phyloP scores from a whole-genome alignment of 148 eudicot genomes.

The Chenopodium album region DNA sequence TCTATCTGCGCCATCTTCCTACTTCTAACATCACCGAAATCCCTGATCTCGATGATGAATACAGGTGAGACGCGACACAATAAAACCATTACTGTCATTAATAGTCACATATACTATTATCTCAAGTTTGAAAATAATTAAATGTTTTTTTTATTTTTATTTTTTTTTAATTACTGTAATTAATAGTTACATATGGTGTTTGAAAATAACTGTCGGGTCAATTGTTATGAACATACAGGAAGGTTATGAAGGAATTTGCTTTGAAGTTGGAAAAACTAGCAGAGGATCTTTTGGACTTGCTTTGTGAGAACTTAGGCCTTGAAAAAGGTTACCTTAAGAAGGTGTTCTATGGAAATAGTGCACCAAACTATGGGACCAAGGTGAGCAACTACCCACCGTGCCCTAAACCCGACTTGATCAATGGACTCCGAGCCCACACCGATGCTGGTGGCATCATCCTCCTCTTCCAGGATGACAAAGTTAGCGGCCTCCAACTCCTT shows the following conservation, averaged over 20 bases:
- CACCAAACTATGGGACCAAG: constrained; percentile 72
- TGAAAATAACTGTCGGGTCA: background rate
- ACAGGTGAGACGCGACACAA: constrained; percentile 34
- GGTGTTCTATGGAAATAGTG: constrained; percentile 56
- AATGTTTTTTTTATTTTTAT: too few species aligned
- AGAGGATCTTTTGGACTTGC: constrained; percentile 67
- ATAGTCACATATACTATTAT: background rate
- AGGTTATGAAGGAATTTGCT: constrained; percentile 69
- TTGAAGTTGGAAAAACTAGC: constrained; percentile 56
- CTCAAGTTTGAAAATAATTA: background rate
- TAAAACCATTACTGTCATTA: background rate
- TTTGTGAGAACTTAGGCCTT: constrained; percentile 73
- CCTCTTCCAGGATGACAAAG: constrained; percentile 71
- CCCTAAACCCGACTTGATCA: constrained; percentile 68
- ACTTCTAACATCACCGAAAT: constrained; percentile 51
- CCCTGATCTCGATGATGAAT: constrained; percentile 62
- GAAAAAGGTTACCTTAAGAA: constrained; percentile 76
- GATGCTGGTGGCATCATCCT: constrained; percentile 84
- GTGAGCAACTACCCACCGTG: constrained; percentile 83
- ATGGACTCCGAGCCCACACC: constrained; percentile 80
- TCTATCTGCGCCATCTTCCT: constrained; percentile 64
- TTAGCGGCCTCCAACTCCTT: constrained; percentile 75
- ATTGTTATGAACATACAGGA: constrained; percentile 28
- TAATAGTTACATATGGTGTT: background rate
- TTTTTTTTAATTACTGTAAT: too few species aligned